Conservation (phyloP, 352 stramenopile genomes). For the Globisporangium uncinulatum region DNA sequence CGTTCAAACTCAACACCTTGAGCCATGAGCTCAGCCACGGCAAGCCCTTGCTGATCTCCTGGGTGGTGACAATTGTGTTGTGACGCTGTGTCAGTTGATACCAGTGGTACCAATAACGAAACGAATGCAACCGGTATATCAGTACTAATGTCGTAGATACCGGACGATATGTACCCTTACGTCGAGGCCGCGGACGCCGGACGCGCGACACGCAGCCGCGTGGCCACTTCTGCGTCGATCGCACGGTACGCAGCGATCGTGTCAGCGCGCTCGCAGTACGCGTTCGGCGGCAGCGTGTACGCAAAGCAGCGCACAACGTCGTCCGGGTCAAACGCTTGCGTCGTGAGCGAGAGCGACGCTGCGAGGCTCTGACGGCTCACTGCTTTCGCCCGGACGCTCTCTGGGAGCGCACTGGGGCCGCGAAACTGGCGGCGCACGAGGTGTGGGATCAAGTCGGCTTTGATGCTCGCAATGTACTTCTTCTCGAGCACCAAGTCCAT, state of each 20-base stretch:
- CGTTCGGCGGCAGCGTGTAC: constrained; percentile 65
- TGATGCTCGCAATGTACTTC: constrained; percentile 83
- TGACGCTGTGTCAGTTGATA: too few relatives aligned
- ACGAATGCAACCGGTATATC: too few relatives aligned
- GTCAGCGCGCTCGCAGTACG: constrained; percentile 76
- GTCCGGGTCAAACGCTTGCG: constrained; percentile 42
- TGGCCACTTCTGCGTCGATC: constrained; percentile 71
- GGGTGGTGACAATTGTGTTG: too few relatives aligned
- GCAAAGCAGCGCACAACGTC: constrained; percentile 73
- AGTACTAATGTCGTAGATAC: too few relatives aligned
- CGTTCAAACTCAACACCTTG: too few relatives aligned
- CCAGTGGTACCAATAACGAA: too few relatives aligned
- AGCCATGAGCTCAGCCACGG: too few relatives aligned
- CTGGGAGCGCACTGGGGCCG: constrained; percentile 41
- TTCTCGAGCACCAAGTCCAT: constrained; percentile 73
- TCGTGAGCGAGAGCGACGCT: constrained; percentile 52
- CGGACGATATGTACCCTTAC: too few relatives aligned
- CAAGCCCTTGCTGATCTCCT: too few relatives aligned
- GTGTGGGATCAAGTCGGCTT: constrained; percentile 73
- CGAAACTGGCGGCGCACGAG: constrained; percentile 77
- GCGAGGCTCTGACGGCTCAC: constrained; percentile 53
- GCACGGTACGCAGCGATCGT: constrained; percentile 65
- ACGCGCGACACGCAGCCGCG: constrained; percentile 55
- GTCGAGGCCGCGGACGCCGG: constrained; percentile 48
- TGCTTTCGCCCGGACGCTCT: constrained; percentile 51